phyloP scores from a whole-genome alignment of 257 asterid genomes.

The Thymus quinquecostatus region DNA sequence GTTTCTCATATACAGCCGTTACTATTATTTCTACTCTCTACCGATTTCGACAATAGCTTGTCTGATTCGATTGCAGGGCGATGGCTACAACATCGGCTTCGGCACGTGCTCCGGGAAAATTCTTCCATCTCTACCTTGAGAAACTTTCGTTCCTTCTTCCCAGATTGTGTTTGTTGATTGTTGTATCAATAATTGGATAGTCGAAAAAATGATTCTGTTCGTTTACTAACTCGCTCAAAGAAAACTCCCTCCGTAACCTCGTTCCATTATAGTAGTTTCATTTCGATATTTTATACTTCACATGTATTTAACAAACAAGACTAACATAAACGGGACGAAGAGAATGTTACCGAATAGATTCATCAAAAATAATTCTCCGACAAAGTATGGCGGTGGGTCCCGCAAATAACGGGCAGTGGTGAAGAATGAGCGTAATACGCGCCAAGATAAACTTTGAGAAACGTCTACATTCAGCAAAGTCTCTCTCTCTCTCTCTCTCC shows the following conservation, averaged over 20 bases:
- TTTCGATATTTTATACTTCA: too few relatives aligned
- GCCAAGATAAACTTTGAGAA: slow-evolving; percentile 34
- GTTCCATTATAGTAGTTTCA: too few relatives aligned
- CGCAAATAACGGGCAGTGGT: slow-evolving; percentile 33
- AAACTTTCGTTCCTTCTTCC: background rate
- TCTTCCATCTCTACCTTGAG: slow-evolving; percentile 52
- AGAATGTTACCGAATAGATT: too few relatives aligned
- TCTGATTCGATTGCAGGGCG: slow-evolving; percentile 51
- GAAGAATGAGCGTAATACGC: slow-evolving; percentile 29
- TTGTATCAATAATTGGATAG: too few relatives aligned
- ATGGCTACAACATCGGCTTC: slow-evolving; percentile 65
- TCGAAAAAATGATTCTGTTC: too few relatives aligned
- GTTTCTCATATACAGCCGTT: slow-evolving; percentile 5
- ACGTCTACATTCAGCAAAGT: slow-evolving; percentile 40
- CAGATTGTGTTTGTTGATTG: background rate
- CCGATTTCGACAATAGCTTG: background rate
- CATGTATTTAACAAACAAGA: too few relatives aligned
- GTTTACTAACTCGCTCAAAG: too few relatives aligned
- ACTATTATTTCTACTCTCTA: background rate
- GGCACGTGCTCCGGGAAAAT: slow-evolving; percentile 73
- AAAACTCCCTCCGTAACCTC: too few relatives aligned
- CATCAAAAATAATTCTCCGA: too few relatives aligned
- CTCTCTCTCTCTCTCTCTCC: slow-evolving; percentile 19
- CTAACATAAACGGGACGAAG: too few relatives aligned
- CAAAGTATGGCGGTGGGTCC: slow-evolving; percentile 19